Base-by-base conservation (phyloP, 1,284 basidiomycete genomes). In the Microbotryomycetes sp. region DNA sequence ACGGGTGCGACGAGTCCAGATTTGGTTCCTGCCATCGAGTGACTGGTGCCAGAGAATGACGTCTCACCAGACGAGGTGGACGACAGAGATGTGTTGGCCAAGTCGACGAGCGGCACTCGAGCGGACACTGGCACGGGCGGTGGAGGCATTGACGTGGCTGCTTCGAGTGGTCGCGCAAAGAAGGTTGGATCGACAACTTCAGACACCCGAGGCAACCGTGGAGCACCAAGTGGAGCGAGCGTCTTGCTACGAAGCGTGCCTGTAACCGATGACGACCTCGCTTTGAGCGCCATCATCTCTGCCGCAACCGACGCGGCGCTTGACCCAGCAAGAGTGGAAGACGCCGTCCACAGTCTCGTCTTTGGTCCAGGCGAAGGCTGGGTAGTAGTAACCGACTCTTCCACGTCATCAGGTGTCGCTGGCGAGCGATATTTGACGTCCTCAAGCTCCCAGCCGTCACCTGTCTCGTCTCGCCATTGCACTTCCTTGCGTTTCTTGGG, bases 381-480 rank as follows among this genome's bases (percentile, higher is more conserved):
- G 61, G 55, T 56, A 11, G 15, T 52, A 7, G 11, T 4, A 9
- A 18, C 18, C 35, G 35, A 11, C 35, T 18, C 35, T 11, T 9
- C 35, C 9, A 24, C 27, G 3, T 52, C 50, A 26, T 47, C 52
- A 9, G 60, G 56, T 1, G 57, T 52, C 4, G 54, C 57, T 16
- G 64, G 65, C 18, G 65, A 64, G 41, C 46, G 41, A 56, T 30
- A 62, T 51, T 65, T 66, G 66, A 63, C 51, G 57, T 57, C 59
- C 51, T 63, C 66, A 23, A 68, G 56, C 0, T 62, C 66, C 35
- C 30, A 47, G 2, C 58, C 64, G 9, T 66, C 66, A 23, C 66
- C 64, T 3, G 59, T 45, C 56, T 68, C 66, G 57, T 68, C 66
- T 3, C 64, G 45, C 66, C 66, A 68, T 52, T 68, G 64, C 18